Base-by-base conservation (phyloP, 73 alveolate species). In the Breviolum minutum region DNA sequence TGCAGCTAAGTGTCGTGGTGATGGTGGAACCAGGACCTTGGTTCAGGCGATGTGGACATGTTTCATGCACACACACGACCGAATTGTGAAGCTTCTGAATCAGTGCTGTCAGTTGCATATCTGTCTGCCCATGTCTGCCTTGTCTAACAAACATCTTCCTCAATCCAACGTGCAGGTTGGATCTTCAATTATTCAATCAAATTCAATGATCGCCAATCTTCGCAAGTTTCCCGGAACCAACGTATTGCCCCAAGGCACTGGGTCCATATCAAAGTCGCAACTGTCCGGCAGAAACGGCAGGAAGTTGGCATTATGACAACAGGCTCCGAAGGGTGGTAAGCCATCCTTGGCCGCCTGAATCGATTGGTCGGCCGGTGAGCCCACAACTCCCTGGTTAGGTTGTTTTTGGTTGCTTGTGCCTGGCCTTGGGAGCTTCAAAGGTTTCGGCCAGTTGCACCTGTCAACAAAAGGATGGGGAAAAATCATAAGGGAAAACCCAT, bases 401-500 rank as follows among this genome's bases (percentile, higher is more conserved):
- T 40, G 54, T 40, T 40, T 40, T 3, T 3, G 54, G 54, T 40
- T 40, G 54, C 54, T 40, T 40, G 54, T 3, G 32, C 77, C 86
- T n/a, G 73, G 60, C 95, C 95, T 89, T 66, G 73, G 95, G 95
- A 5, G 95, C 61, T 8, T 32, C 95, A 27, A 89, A 69, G 61
- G 70, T 54, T 26, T 89, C 95, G 9, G 73, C 60, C 73, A 89
- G 48, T 60, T 89, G 95, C 85, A 89, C 95, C 95, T 89, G 71
- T 32, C 83, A 32, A 73, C 16, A 13, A 40, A 40, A 3, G 3
- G 3, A 40, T 0, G 3, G 54, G 54, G 54, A 40, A 40, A 40
- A 40, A 40, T 40, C 54, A 40, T 3, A 40, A 0, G 54, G 54
- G 54, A 40, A 40, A 40, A 40, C 54, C 54, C 54, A 40, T 40